These are phyloP conservation scores for Musa itinerans DNA, from an alignment of 176 grass and related monocot species.

Conservation along the genomic window DNA sequence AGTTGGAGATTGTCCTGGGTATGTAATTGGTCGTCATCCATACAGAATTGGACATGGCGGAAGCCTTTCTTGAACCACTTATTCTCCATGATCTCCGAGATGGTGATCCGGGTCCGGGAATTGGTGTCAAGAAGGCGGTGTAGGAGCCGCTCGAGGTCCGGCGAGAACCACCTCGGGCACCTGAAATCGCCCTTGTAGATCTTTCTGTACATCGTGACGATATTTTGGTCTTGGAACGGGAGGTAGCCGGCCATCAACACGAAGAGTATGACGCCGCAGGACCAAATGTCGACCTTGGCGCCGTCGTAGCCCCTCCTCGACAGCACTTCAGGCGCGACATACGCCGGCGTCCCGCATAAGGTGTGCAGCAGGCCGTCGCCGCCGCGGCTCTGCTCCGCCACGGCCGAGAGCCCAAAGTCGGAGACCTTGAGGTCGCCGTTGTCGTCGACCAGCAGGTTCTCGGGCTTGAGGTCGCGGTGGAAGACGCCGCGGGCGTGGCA, in stretches of 20 bases:
- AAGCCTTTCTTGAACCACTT: not conserved
- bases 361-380: constrained; percentile 65
- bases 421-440: constrained; percentile 81
- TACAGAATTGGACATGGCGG: not conserved
- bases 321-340: constrained; percentile 82
- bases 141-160: not conserved
- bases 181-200: constrained; percentile 3
- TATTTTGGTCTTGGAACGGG: not conserved
- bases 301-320: constrained; percentile 83
- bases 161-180: constrained; percentile 3
- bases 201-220: constrained; percentile 3
- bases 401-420: constrained; percentile 64
- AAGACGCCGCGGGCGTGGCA: constrained; percentile 86
- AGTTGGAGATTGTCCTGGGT: not conserved
- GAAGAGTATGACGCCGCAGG: not conserved
- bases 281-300: constrained; percentile 16
- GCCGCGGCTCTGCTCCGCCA: constrained; percentile 56
- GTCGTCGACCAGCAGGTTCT: constrained; percentile 82
- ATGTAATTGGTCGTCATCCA: not conserved
- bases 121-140: constrained; percentile 1
- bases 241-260: constrained; percentile 1
- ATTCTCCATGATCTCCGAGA: not conserved
- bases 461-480: constrained; percentile 81
- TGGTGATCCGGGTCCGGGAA: constrained; percentile 6
- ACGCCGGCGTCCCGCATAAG: constrained; percentile 71